Evolutionary conservation across 768 basidiomycete species (phyloP).

Genomic region (Lactarius indigo): DNA sequence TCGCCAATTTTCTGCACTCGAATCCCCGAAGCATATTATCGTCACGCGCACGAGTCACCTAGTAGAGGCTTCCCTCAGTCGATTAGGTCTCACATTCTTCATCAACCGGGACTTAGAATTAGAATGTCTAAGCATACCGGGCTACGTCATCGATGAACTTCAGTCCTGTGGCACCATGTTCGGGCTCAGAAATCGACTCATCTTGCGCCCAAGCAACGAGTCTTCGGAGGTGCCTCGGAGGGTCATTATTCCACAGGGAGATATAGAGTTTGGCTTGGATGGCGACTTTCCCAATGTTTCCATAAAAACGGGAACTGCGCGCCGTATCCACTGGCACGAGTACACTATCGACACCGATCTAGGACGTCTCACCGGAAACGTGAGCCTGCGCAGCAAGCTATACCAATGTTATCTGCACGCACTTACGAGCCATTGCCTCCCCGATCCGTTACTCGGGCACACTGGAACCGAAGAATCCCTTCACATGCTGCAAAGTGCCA

Average conservation of each 20-base stretch:
- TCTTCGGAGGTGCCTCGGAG: not conserved
- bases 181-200: not conserved
- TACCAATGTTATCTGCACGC: conserved; percentile 45
- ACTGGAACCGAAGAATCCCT: conserved; percentile 45
- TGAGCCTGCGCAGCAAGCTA: conserved; percentile 31
- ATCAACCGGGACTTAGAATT: conserved; percentile 32
- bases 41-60: not conserved
- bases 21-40: not conserved
- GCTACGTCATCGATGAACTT: conserved; percentile 26
- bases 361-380: conserved; percentile 31
- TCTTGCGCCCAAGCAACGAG: not conserved
- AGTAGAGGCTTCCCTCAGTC: conserved; percentile 32
- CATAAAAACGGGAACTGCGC: not conserved
- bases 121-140: conserved; percentile 39
- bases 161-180: not conserved
- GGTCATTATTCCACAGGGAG: conserved; percentile 10
- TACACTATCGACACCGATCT: conserved; percentile 34
- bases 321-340: conserved; percentile 27
- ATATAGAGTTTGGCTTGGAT: not conserved
- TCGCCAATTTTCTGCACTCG: not conserved
- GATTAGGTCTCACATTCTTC: conserved; percentile 41
- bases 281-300: not conserved
- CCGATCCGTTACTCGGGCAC: too few relatives aligned
- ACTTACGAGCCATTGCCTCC: conserved; percentile 39
- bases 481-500: conserved; percentile 37